These are phyloP conservation scores for Sphagnurus paluster DNA, from an alignment of 1,284 basidiomycete genomes.

Conservation along the genomic window DNA sequence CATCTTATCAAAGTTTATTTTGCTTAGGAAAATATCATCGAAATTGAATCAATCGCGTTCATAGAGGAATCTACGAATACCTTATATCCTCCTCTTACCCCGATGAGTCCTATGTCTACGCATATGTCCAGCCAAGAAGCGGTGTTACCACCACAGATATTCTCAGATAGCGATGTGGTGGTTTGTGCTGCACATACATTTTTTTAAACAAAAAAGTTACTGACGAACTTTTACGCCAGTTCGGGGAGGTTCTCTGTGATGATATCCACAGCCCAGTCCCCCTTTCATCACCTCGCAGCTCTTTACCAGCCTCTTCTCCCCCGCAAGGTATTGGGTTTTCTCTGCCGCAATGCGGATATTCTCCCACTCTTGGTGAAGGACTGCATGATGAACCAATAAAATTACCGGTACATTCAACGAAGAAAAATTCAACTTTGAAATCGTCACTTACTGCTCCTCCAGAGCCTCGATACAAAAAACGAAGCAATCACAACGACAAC, in stretches of 20 bases:
- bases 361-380: too few species aligned
- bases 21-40: too few species aligned
- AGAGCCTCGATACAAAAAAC: not conserved
- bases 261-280: not conserved
- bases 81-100: too few species aligned
- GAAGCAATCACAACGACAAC: not conserved
- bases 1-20: too few species aligned
- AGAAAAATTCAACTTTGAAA: not conserved
- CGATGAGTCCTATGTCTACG: too few species aligned
- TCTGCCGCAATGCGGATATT: too few species aligned
- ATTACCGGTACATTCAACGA: not conserved
- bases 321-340: not conserved
- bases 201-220: not conserved
- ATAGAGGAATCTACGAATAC: too few species aligned
- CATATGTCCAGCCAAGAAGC: too few species aligned
- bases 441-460: not conserved
- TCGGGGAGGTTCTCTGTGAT: not conserved
- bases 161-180: too few species aligned
- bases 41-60: too few species aligned
- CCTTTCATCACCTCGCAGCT: constrained; percentile 12
- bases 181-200: too few species aligned
- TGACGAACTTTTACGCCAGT: not conserved
- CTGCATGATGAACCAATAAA: not conserved
- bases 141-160: too few species aligned
- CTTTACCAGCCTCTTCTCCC: constrained; percentile 7